A percentile compares a stretch with the other conserved stretches of the same genome.
Conservation (phyloP, 1,139 yeast genomes). For the Dujonia santamariae region DNA sequence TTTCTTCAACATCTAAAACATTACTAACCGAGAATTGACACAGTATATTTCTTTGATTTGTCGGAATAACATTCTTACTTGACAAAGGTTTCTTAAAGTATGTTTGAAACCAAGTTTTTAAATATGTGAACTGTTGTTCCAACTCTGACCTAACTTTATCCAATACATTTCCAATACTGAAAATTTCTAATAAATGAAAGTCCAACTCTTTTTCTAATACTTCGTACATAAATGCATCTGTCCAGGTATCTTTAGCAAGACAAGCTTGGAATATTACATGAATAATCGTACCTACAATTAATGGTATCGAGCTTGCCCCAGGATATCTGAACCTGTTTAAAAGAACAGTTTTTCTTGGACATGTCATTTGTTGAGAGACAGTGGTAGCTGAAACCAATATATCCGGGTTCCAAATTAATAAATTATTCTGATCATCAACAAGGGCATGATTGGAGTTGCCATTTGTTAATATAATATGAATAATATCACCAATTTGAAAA, state of each 20-base stretch:
- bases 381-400: conserved; percentile 75
- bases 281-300: conserved; percentile 74
- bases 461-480: conserved; percentile 56
- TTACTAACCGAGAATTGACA: conserved; percentile 54
- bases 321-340: conserved; percentile 51
- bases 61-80: conserved; percentile 28
- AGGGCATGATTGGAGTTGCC: conserved; percentile 27
- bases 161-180: conserved; percentile 52
- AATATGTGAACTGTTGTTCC: conserved; percentile 49
- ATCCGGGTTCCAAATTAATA: conserved; percentile 83
- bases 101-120: conserved; percentile 60
- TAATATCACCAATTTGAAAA: conserved; percentile 47
- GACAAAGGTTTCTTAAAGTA: conserved; percentile 34
- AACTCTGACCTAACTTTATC: conserved; percentile 48
- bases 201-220: conserved; percentile 46
- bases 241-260: conserved; percentile 42
- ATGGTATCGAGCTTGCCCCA: conserved; percentile 55
- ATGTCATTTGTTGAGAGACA: conserved; percentile 70
- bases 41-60: conserved; percentile 30
- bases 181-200: conserved; percentile 47
- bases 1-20: conserved; percentile 83
- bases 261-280: conserved; percentile 79
- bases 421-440: conserved; percentile 57
- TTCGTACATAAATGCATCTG: conserved; percentile 41
- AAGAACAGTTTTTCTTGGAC: conserved; percentile 70